A percentile compares a stretch with the other conserved stretches of the same genome.
Conservation (phyloP, 2,329 filamentous ascomycete genomes). For the Penicillium vulpinum region DNA sequence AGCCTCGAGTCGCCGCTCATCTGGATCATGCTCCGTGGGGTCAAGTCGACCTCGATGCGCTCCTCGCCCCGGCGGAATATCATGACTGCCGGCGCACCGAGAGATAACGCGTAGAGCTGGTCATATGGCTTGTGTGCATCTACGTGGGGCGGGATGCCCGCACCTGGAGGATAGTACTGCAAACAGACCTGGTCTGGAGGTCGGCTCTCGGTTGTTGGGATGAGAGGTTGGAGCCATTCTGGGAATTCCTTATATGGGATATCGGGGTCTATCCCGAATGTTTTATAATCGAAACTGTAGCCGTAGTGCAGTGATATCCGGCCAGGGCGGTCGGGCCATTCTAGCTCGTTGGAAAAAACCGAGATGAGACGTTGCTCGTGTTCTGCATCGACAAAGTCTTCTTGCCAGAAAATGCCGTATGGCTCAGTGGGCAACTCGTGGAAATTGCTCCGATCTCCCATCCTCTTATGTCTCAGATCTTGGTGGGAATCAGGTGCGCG, state of each 20-base stretch:
- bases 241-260: constrained; percentile 55
- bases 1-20: constrained; percentile 53
- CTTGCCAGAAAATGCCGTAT: constrained; percentile 42
- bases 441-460: constrained; percentile 13
- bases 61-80: constrained; percentile 32
- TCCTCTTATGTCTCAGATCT: background rate
- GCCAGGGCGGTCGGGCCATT: constrained; percentile 51
- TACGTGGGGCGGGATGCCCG: constrained; percentile 62
- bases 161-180: constrained; percentile 61
- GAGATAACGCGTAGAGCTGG: constrained; percentile 36
- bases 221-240: constrained; percentile 52
- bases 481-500: background rate
- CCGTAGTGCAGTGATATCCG: constrained; percentile 57
- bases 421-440: constrained; percentile 29
- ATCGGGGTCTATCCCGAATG: constrained; percentile 55
- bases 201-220: constrained; percentile 47
- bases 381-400: constrained; percentile 49
- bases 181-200: constrained; percentile 60
- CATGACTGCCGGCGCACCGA: constrained; percentile 37
- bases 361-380: constrained; percentile 50
- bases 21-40: constrained; percentile 53
- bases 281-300: constrained; percentile 61
- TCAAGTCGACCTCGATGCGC: constrained; percentile 50
- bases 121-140: constrained; percentile 56
- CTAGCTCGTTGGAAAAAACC: constrained; percentile 48